A percentile compares a stretch with the other conserved stretches of the same genome.
phyloP scores from a whole-genome alignment of 306 rosid species.

The Glycine latifolia region DNA sequence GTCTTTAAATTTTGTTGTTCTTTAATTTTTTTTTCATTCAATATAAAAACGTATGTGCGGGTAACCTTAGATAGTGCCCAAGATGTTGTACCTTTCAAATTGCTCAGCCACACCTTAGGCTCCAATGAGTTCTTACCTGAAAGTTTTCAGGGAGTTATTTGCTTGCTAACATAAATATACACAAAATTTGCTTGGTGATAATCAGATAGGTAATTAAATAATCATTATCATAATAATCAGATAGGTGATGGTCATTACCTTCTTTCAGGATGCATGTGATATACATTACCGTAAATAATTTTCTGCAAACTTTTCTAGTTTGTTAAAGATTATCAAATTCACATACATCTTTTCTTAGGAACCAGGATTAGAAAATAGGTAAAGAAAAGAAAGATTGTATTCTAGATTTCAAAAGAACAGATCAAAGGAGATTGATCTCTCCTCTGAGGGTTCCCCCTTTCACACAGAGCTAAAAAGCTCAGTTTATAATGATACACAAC shows the following conservation, averaged over 20 bases:
- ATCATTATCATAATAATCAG: constrained; percentile 18
- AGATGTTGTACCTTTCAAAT: constrained; percentile 5
- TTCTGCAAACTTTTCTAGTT: constrained; percentile 3
- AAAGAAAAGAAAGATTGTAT: background rate
- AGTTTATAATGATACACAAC: background rate
- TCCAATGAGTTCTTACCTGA: background rate
- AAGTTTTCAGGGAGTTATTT: background rate
- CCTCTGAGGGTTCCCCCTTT: background rate
- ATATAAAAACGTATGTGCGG: background rate
- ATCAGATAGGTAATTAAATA: background rate
- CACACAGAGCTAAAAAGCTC: background rate
- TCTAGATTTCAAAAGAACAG: background rate
- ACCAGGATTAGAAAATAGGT: background rate
- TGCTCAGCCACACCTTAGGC: background rate
- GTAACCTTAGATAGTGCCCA: background rate
- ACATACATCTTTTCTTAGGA: background rate
- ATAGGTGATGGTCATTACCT: background rate
- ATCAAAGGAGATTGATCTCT: background rate
- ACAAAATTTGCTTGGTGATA: constrained; percentile 1
- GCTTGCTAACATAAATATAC: background rate
- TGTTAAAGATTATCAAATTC: background rate
- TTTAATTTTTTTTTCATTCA: background rate
- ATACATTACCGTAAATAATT: background rate
- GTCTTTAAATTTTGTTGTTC: background rate
- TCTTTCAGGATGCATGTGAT: background rate